Evolutionary conservation across 768 basidiomycete genomes (phyloP).

Genomic region (Lactifluus subvellereus): DNA sequence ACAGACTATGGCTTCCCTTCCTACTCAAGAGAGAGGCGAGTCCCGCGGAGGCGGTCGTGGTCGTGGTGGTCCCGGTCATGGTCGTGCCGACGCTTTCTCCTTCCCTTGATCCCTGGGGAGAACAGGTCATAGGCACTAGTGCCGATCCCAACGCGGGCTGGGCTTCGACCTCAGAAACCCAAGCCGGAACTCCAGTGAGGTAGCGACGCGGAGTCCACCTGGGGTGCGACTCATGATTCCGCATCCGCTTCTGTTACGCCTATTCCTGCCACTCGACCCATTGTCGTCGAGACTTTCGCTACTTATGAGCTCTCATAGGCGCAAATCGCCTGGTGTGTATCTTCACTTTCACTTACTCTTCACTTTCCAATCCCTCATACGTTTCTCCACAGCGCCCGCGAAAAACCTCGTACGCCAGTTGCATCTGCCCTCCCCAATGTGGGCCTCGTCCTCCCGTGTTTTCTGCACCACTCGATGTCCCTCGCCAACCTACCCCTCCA

Average conservation of each 20-base stretch:
- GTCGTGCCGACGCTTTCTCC: slow-evolving; percentile 30
- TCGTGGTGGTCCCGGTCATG: slow-evolving; percentile 40
- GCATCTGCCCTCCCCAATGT: slow-evolving; percentile 27
- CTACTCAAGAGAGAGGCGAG: slow-evolving; percentile 43
- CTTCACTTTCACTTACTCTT: slow-evolving; percentile 3
- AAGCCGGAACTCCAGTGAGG: slow-evolving; percentile 29
- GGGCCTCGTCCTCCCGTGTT: slow-evolving; percentile 27
- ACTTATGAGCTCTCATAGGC: slow-evolving; percentile 83
- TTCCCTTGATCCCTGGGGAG: slow-evolving; percentile 30
- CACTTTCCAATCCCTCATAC: slow-evolving; percentile 1
- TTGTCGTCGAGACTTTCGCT: slow-evolving; percentile 50
- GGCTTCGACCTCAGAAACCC: slow-evolving; percentile 28
- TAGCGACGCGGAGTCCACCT: slow-evolving; percentile 29
- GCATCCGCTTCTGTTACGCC: slow-evolving; percentile 29
- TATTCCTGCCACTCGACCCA: slow-evolving; percentile 26
- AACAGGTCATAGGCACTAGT: slow-evolving; percentile 29
- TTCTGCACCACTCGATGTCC: slow-evolving; percentile 19
- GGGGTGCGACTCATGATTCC: slow-evolving; percentile 31
- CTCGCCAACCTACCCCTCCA: slow-evolving; percentile 26
- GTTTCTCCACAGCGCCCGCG: slow-evolving; percentile 46
- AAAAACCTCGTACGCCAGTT: slow-evolving; percentile 51
- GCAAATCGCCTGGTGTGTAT: slow-evolving; percentile 65
- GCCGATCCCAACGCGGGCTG: not conserved
- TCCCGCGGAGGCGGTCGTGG: slow-evolving; percentile 61
- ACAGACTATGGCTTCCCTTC: slow-evolving; percentile 46